Evolutionary conservation across 495 filamentous ascomycete genomes (phyloP), one percentile per base, ranked within the genome.

Genomic region (Tuber magnatum): DNA sequence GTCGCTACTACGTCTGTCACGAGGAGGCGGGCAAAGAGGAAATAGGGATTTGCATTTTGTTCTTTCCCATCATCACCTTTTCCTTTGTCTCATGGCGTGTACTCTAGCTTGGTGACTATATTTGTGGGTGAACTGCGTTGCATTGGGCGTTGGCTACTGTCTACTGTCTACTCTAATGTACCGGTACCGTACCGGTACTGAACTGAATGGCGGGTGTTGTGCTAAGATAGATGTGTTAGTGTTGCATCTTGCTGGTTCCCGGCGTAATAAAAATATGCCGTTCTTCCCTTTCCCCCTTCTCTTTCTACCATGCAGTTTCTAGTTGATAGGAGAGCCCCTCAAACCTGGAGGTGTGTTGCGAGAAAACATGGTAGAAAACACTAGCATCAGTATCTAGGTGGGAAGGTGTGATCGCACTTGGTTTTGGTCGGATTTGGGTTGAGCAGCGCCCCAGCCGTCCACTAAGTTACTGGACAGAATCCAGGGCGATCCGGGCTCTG

Each of bases 21-120:
- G 43, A 81, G 72, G 69, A 80, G 79, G 24, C 69, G 73, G 44
- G 68, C 44, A 70, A 75, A 70, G 73, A 75, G 39, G 69, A 75
- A 48, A 71, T 42, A 71, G 41, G 41, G n/a, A 39, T 65, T 61
- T 65, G 12, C 56, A 16, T 35, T 65, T 32, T 65, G 28, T 65
- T 65, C 28, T 35, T 65, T 65, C 28, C 32, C 32, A 3, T 65
- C 28, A 65, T 35, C 28, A 65, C 18, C 56, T 35, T 20, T 14
- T 65, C 2, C 12, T 65, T 16, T 65, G 28, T 35, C 56, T 35
- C 28, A 35, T 35, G 28, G 28, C 14, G 28, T 65, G 56, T 65
- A 35, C 56, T 32, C 56, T 65, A 35, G 32, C 28, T 65, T 65
- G 14, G 56, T 28, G 28, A 65, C 56, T 65, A 65, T 7, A 32